Evolutionary conservation across 257 asterid genomes (phyloP).

Genomic region (Striga asiatica): DNA sequence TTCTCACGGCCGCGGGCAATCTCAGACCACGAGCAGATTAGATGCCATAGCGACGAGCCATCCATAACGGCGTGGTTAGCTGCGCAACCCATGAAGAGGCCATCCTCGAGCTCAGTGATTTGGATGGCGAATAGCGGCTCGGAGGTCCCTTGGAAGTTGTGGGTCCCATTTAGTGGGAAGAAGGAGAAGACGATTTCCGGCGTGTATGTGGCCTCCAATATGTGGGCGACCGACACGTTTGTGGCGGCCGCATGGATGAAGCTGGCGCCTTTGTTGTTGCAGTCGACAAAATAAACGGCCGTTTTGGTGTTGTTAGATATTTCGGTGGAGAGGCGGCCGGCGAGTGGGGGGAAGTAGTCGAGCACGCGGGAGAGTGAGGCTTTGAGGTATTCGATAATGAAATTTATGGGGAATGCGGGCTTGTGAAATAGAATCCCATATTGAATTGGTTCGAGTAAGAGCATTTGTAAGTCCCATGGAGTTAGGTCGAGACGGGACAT

Average conservation of each 20-base stretch:
- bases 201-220: neutral
- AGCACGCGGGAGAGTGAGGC: slow-evolving; percentile 34
- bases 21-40: slow-evolving; percentile 43
- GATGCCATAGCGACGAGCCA: slow-evolving; percentile 41
- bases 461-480: slow-evolving; percentile 30
- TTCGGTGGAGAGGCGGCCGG: slow-evolving; percentile 33
- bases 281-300: too few relatives aligned
- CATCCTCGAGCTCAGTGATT: slow-evolving; percentile 34
- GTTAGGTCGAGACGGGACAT: slow-evolving; percentile 8
- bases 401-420: slow-evolving; percentile 8
- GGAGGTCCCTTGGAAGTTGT: slow-evolving; percentile 25
- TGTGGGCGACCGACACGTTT: neutral
- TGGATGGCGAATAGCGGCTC: slow-evolving; percentile 32
- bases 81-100: slow-evolving; percentile 28
- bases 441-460: slow-evolving; percentile 22
- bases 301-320: too few relatives aligned
- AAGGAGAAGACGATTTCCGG: neutral
- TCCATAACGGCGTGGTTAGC: slow-evolving; percentile 32
- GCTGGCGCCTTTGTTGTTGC: neutral
- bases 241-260: neutral
- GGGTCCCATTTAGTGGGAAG: slow-evolving; percentile 27
- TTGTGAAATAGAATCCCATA: slow-evolving; percentile 27
- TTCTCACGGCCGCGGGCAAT: slow-evolving; percentile 14
- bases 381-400: slow-evolving; percentile 26
- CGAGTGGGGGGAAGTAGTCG: slow-evolving; percentile 37